Evolutionary conservation across 352 stramenopile species (phyloP).

Genomic region (Phytopythium oedochilum): DNA sequence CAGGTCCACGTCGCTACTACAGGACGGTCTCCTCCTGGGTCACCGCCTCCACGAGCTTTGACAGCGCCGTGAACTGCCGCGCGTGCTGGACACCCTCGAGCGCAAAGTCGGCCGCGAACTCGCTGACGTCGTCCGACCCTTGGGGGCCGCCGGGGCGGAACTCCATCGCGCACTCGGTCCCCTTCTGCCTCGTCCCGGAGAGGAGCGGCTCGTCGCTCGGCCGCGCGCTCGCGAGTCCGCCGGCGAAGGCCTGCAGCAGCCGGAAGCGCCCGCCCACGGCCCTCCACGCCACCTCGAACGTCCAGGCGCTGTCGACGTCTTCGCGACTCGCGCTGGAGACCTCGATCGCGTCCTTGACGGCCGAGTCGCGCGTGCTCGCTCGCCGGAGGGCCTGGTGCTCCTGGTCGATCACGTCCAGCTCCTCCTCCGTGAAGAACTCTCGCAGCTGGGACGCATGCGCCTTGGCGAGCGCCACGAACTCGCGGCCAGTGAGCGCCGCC

Average conservation of each 20-base stretch:
- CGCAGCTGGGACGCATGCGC: constrained; percentile 24
- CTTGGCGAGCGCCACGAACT: constrained; percentile 37
- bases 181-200: constrained; percentile 2
- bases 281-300: constrained; percentile 44
- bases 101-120: constrained; percentile 24
- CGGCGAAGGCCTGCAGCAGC: constrained; percentile 49
- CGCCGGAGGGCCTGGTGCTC: constrained; percentile 25
- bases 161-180: constrained; percentile 14
- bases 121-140: constrained; percentile 18
- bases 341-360: constrained; percentile 14
- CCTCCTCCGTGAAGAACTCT: constrained; percentile 20
- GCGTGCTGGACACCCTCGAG: constrained; percentile 41
- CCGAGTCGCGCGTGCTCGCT: constrained; percentile 14
- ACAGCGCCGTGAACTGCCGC: constrained; percentile 34
- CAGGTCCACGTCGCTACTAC: too few relatives aligned
- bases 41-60: constrained; percentile 15
- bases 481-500: constrained; percentile 33
- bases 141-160: constrained; percentile 13
- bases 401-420: constrained; percentile 27
- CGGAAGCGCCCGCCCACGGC: constrained; percentile 30
- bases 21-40: not conserved
- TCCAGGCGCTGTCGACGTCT: constrained; percentile 7
- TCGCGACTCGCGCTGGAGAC: not conserved
- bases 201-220: constrained; percentile 4
- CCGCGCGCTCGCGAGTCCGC: constrained; percentile 48